These are phyloP conservation scores for Phytomonas sp. DNA, from an alignment of 208 protist species.

Conservation along the genomic window DNA sequence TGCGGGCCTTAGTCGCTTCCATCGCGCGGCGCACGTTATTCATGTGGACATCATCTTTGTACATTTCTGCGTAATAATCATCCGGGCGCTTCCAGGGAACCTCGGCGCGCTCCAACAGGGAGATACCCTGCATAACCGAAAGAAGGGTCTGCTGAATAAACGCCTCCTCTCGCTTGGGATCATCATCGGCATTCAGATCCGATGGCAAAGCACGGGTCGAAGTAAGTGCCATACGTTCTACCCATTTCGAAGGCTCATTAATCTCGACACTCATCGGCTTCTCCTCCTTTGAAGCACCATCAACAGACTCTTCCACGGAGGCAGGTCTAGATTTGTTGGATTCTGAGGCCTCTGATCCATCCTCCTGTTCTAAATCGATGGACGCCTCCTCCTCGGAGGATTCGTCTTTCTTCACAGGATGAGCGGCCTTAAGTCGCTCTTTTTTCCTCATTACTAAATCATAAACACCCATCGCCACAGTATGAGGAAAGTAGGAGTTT, in stretches of 20 bases:
- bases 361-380: conserved; percentile 9
- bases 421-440: conserved; percentile 23
- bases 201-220: conserved; percentile 67
- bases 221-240: conserved; percentile 87
- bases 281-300: not conserved
- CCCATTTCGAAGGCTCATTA: conserved; percentile 83
- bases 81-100: conserved; percentile 84
- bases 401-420: conserved; percentile 11
- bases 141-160: conserved; percentile 89
- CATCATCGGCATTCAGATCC: conserved; percentile 83
- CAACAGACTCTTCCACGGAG: conserved; percentile 7
- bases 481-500: not conserved
- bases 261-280: conserved; percentile 53
- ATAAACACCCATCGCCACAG: conserved; percentile 50
- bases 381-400: conserved; percentile 14
- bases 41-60: conserved; percentile 94
- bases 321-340: not conserved
- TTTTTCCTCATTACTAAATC: conserved; percentile 47
- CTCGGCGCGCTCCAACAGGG: conserved; percentile 62
- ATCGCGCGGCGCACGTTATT: conserved; percentile 83
- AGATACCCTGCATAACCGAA: conserved; percentile 62
- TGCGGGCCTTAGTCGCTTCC: conserved; percentile 71
- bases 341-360: conserved; percentile 5
- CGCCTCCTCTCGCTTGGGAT: conserved; percentile 88
- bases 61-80: conserved; percentile 96